Evolutionary conservation across 1,284 basidiomycete species (phyloP).

Genomic region (Leccinum pachyderme): DNA sequence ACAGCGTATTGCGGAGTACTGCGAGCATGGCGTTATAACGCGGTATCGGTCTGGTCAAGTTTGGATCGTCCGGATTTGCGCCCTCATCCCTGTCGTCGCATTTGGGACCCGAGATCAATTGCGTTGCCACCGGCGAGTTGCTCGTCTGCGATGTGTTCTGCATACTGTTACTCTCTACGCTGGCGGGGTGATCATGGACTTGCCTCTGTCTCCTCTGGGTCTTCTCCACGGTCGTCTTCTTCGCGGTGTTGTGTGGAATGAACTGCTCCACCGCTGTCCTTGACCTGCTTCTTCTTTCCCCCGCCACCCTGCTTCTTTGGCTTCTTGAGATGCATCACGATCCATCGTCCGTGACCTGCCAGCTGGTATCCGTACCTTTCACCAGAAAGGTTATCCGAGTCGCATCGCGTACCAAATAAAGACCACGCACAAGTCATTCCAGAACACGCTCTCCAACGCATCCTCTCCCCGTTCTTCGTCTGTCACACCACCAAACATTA

Average conservation of each 20-base stretch:
- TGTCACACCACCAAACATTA: constrained; percentile 90
- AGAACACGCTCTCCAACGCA: constrained; percentile 80
- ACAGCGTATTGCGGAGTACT: constrained; percentile 82
- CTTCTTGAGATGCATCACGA: constrained; percentile 70
- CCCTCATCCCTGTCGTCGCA: constrained; percentile 23
- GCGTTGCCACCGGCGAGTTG: neutral
- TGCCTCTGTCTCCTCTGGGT: constrained; percentile 28
- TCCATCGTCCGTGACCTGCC: constrained; percentile 77
- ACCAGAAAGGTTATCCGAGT: neutral
- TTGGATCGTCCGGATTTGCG: constrained; percentile 69
- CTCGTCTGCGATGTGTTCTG: constrained; percentile 1
- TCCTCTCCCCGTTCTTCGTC: constrained; percentile 90
- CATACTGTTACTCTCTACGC: neutral
- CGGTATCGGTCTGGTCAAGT: constrained; percentile 65
- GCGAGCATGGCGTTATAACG: constrained; percentile 95
- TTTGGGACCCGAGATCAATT: neutral
- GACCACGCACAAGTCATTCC: constrained; percentile 64
- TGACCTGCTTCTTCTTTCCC: constrained; percentile 43
- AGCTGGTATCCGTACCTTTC: constrained; percentile 80
- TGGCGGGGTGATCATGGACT: neutral
- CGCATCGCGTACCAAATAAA: neutral
- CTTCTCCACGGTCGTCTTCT: constrained; percentile 29
- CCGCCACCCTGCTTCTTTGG: constrained; percentile 51
- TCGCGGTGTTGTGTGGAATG: constrained; percentile 22
- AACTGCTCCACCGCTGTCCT: neutral